Evolutionary conservation across 805 yeast species (phyloP).

Genomic region (Candida lessepsii): DNA sequence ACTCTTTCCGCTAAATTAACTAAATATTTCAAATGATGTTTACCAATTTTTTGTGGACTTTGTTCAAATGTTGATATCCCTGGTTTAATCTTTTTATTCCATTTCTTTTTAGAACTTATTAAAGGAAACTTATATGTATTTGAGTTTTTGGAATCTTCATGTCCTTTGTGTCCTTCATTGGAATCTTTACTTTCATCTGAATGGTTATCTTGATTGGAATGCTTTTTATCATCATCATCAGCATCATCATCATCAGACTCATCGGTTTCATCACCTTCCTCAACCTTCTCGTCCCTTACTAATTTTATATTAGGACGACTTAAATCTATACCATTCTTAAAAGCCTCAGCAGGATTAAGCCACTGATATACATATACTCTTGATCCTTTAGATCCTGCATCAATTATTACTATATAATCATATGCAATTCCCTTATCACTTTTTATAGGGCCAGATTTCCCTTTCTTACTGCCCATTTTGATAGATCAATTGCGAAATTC

Average conservation of each 20-base stretch:
- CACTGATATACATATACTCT: conserved; percentile 61
- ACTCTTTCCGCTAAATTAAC: conserved; percentile 47
- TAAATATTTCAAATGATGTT: conserved; percentile 50
- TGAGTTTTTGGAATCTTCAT: conserved; percentile 12
- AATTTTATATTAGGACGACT: conserved; percentile 4
- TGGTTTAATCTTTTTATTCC: conserved; percentile 55
- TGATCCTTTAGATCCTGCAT: conserved; percentile 67
- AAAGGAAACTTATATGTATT: conserved; percentile 25
- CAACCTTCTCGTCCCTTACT: conserved; percentile 6
- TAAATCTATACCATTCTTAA: conserved; percentile 21
- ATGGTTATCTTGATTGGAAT: neutral
- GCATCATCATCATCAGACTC: neutral
- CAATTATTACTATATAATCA: conserved; percentile 60
- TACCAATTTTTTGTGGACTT: conserved; percentile 50
- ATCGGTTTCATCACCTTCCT: neutral
- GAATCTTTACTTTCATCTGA: conserved; percentile 2
- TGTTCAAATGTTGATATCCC: conserved; percentile 54
- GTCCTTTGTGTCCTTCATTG: neutral
- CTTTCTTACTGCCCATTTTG: neutral
- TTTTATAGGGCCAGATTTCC: conserved; percentile 30
- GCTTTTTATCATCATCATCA: too few species aligned
- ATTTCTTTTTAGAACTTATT: conserved; percentile 34
- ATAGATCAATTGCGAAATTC: too few species aligned
- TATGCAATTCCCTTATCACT: conserved; percentile 48
- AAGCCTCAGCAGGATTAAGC: conserved; percentile 39